Evolutionary conservation across 495 filamentous ascomycete genomes (phyloP), one percentile per base, ranked within the genome.

Genomic region (Pyronema omphalodes): DNA sequence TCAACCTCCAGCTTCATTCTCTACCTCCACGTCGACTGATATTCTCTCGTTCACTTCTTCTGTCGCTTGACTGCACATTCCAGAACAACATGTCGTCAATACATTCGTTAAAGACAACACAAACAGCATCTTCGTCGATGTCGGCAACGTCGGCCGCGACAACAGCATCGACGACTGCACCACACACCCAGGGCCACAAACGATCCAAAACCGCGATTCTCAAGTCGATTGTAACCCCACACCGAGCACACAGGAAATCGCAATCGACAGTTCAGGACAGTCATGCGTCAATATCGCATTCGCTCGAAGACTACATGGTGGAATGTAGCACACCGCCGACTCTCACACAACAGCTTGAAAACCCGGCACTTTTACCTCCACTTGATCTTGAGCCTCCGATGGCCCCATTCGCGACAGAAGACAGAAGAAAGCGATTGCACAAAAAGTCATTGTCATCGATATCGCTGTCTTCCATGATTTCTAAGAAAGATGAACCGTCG

Each of bases 181-280:
- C 47, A 17, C 36, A 50, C 17, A 50, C 56, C 34, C 60, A 60
- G 23, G 58, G 50, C 58, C 62, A 65, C 54, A 61, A 57, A 52
- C 62, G 63, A 36, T 57, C 62, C 48, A 58, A 65, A 37, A 65
- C 63, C 14, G 53, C 63, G 41, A 59, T 65, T 39, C 58, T 66
- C 40, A 61, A 55, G 46, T 66, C 63, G n/a, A 59, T 65, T 49
- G 62, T 66, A 53, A 63, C 63, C 11, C 63, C 63, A 15, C 59
- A 53, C 44, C 65, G 58, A 36, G 55, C 60, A 3, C 61, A 62
- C 33, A 64, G 58, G 48, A 65, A 61, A 47, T 43, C 59, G 12
- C 36, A 44, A 9, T 57, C 56, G 12, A 47, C 40, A 7, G 15
- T 29, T 18, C 33, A 33, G 0, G 47, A 52, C 29, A 18, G 29